Evolutionary conservation across 345 rosid species (phyloP).

Genomic region (Gossypioides kirkii): DNA sequence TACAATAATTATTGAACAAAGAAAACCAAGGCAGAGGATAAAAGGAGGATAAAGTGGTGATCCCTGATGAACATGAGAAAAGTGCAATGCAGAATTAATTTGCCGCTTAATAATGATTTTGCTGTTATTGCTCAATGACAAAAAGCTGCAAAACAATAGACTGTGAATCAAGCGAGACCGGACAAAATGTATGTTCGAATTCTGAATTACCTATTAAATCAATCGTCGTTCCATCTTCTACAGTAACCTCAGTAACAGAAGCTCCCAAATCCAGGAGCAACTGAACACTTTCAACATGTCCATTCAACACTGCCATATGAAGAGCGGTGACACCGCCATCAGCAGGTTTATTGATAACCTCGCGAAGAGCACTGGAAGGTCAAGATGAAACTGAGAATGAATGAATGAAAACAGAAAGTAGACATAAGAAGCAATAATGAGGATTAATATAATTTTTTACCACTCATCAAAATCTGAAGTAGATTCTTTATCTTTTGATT

Average conservation of each 20-base stretch:
- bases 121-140: not conserved
- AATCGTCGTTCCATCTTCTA: slow-evolving; percentile 88
- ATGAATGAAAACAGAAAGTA: slow-evolving; percentile 1
- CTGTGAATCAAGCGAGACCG: not conserved
- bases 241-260: slow-evolving; percentile 62
- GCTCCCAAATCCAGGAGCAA: slow-evolving; percentile 91
- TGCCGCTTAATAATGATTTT: not conserved
- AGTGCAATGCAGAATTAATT: not conserved
- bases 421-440: not conserved
- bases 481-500: slow-evolving; percentile 27
- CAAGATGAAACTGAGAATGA: slow-evolving; percentile 10
- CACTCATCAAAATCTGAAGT: slow-evolving; percentile 52
- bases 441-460: slow-evolving; percentile 24
- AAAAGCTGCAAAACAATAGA: slow-evolving; percentile 1
- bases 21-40: not conserved
- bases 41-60: no score
- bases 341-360: slow-evolving; percentile 72
- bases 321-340: slow-evolving; percentile 96
- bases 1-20: not conserved
- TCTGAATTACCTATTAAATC: slow-evolving; percentile 71
- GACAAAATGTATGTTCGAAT: not conserved
- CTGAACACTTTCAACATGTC: slow-evolving; percentile 74
- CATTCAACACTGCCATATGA: slow-evolving; percentile 91
- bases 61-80: not conserved
- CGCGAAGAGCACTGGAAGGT: slow-evolving; percentile 49